phyloP scores from a whole-genome alignment of 2,329 filamentous ascomycete genomes.

The Neoscytalidium dimidiatum region DNA sequence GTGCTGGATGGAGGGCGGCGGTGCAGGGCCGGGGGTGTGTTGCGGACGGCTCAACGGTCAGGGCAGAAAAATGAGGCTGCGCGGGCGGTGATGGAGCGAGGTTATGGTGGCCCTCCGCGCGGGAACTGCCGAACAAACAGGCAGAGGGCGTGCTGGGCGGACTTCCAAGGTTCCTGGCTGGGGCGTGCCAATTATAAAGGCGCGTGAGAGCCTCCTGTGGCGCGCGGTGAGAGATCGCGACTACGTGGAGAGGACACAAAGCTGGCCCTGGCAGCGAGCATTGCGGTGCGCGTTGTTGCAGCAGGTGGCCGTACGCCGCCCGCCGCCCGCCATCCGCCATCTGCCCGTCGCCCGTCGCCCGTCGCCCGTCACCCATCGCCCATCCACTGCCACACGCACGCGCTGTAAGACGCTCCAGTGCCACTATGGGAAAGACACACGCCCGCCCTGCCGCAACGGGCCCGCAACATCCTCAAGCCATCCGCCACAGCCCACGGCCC shows the following conservation, averaged over 20 bases:
- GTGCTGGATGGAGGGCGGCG: neutral
- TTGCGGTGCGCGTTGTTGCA: slow-evolving; percentile 13
- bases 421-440: neutral
- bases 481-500: neutral
- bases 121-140: slow-evolving; percentile 14
- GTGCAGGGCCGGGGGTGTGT: slow-evolving; percentile 1
- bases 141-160: neutral
- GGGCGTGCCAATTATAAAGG: slow-evolving; percentile 3
- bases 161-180: neutral
- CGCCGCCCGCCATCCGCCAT: neutral
- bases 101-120: neutral
- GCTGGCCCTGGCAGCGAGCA: neutral
- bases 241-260: neutral
- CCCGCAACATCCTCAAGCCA: neutral
- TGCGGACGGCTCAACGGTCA: slow-evolving; percentile 13
- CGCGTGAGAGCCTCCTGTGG: neutral
- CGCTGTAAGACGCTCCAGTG: neutral
- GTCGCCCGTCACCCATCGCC: too few species aligned
- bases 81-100: slow-evolving; percentile 15
- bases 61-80: slow-evolving; percentile 19
- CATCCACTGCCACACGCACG: too few species aligned
- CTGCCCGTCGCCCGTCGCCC: too few species aligned
- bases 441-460: neutral
- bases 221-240: neutral
- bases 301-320: neutral